A percentile compares a stretch with the other conserved stretches of the same genome.
phyloP scores from a whole-genome alignment of 352 stramenopile genomes.

The Phytophthora sp. region DNA sequence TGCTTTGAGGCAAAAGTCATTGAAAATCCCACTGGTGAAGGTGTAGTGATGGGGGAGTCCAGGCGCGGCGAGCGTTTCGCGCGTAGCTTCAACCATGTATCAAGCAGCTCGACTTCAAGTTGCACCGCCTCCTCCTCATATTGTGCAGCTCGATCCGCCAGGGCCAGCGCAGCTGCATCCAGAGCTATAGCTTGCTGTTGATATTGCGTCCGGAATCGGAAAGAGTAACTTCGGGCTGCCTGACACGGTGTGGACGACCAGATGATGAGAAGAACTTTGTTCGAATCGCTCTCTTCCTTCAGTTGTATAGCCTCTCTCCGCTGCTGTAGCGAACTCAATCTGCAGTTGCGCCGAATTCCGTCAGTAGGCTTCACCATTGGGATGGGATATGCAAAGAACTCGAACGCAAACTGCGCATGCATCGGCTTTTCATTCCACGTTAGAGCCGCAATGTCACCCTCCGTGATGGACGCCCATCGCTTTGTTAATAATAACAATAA shows the following conservation, averaged over 20 bases:
- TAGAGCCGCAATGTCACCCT: background rate
- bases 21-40: constrained; percentile 6
- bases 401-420: constrained; percentile 4
- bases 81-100: background rate
- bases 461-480: background rate
- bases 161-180: background rate
- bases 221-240: background rate
- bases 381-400: constrained; percentile 13
- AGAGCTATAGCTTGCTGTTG: background rate
- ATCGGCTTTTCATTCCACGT: background rate
- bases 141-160: background rate
- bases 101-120: constrained; percentile 1
- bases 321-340: constrained; percentile 1
- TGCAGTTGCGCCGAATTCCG: constrained; percentile 1
- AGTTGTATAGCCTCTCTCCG: constrained; percentile 2
- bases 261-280: background rate
- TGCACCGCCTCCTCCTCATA: background rate
- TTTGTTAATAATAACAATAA: no score
- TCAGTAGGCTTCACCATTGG: background rate
- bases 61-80: constrained; percentile 1
- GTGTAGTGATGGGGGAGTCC: no score
- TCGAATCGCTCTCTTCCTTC: background rate
- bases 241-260: background rate
- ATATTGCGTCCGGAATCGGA: constrained; percentile 3
- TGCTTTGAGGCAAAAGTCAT: constrained; percentile 2